A percentile compares a stretch with the other conserved stretches of the same genome.
Evolutionary conservation across 495 filamentous ascomycete genomes (phyloP).

Genomic region (Mycothermus thermophilus): DNA sequence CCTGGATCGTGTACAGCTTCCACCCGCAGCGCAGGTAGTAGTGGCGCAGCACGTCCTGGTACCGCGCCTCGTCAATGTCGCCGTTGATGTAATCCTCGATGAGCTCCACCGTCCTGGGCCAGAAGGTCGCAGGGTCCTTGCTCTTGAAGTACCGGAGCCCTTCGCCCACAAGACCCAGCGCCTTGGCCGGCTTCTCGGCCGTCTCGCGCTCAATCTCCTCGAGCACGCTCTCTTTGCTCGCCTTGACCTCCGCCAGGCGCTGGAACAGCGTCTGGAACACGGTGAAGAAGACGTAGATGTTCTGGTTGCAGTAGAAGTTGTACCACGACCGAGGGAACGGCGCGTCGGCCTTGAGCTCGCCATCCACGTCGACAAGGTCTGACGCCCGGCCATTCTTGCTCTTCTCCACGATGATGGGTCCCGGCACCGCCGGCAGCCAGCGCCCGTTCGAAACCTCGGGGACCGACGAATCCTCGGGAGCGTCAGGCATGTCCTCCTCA

Average conservation of each 20-base stretch:
- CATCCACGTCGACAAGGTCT: conserved; percentile 33
- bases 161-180: conserved; percentile 54
- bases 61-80: conserved; percentile 62
- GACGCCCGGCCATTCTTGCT: conserved; percentile 22
- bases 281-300: conserved; percentile 85
- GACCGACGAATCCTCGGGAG: conserved; percentile 30
- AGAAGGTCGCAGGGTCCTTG: conserved; percentile 33
- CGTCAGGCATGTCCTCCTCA: conserved; percentile 49
- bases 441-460: conserved; percentile 42
- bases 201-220: conserved; percentile 56
- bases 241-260: conserved; percentile 69
- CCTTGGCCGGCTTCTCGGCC: conserved; percentile 60
- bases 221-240: conserved; percentile 54
- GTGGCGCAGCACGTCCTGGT: conserved; percentile 79
- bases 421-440: conserved; percentile 36
- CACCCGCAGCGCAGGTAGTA: conserved; percentile 83
- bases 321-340: conserved; percentile 65
- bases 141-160: conserved; percentile 33
- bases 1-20: conserved; percentile 78
- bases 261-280: conserved; percentile 80
- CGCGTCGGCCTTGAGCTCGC: conserved; percentile 60
- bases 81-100: conserved; percentile 74
- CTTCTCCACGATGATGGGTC: conserved; percentile 31
- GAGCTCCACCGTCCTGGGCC: conserved; percentile 44
- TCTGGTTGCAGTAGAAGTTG: conserved; percentile 79